Base-by-base conservation (phyloP, 768 basidiomycete species). In the Agaricus sinodeliciosus region DNA sequence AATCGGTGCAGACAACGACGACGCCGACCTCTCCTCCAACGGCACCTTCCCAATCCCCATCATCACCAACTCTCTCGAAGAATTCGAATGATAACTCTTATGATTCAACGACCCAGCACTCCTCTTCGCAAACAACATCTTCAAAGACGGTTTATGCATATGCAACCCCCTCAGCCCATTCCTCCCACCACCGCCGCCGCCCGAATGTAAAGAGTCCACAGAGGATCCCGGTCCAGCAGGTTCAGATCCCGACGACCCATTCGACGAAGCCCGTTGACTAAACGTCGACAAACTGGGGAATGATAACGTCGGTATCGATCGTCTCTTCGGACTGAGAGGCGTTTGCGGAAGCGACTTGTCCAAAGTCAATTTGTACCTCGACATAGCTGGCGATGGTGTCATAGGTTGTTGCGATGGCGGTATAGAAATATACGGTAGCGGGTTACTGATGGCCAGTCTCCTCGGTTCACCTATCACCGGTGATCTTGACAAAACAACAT, bases 131-230 rank as follows among this genome's bases (percentile, higher is more conserved):
- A 89, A 85, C 16, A 88, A 70, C 15, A 87, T 68, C 46, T 81
- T 80, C 52, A 88, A 66, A 2, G 87, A 88, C 0, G 88, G 84
- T 47, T 82, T 85, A 67, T 85, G 87, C 54, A 75, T 48, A 60
- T 73, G 63, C 53, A 59, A 45, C 69, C 72, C 49, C 63, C 65
- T 22, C 67, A 62, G 43, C 63, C 59, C 27, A 65, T 65, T 48
- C 68, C 67, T 39, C 69, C 68, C 22, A 22, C 22, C 22, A 22
- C 3, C 22, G 3, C 22, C 22, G 3, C 22, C 22, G 40, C 25
- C 43, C 9, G 49, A 22, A 13, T 18, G 4, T 18, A 34, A 34
- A 4, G 63, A 47, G 11, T 62, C 57, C 43, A 40, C 56, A 31
- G 41, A 55, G 59, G 56, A 61, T 56, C 28, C 37, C 13, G 36